These are phyloP conservation scores for Cladosporium sp. DNA, from an alignment of 2,329 filamentous ascomycete species.

Conservation along the genomic window DNA sequence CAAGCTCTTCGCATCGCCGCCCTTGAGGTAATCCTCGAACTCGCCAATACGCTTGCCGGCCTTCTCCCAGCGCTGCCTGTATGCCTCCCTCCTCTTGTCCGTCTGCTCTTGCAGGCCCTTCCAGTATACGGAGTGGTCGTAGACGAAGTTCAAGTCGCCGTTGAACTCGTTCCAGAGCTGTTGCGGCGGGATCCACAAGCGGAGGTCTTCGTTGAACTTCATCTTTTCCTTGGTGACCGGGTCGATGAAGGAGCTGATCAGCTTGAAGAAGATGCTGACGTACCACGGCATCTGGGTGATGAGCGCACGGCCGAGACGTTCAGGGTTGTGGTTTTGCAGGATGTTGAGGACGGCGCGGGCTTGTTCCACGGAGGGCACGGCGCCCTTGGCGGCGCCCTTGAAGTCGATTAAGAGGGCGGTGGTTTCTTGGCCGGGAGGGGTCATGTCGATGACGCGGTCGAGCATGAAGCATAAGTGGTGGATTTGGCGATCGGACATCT, in stretches of 20 bases:
- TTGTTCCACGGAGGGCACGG: conserved; percentile 74
- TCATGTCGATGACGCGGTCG: conserved; percentile 83
- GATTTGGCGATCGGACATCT: conserved; percentile 80
- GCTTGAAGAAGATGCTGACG: conserved; percentile 91
- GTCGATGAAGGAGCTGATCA: conserved; percentile 95
- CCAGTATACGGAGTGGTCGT: conserved; percentile 89
- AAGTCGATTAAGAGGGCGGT: conserved; percentile 90
- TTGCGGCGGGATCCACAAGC: conserved; percentile 73
- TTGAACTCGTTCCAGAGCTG: conserved; percentile 81
- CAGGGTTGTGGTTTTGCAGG: conserved; percentile 93
- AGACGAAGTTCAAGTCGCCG: conserved; percentile 84
- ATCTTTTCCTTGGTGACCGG: conserved; percentile 91
- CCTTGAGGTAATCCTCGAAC: conserved; percentile 82
- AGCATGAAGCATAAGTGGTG: conserved; percentile 96
- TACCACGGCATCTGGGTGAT: conserved; percentile 92
- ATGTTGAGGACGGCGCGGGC: conserved; percentile 86
- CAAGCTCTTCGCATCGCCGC: conserved; percentile 51
- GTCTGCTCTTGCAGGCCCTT: conserved; percentile 76
- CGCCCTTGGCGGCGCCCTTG: conserved; percentile 72
- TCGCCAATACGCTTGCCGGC: conserved; percentile 83
- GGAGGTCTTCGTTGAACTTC: conserved; percentile 94
- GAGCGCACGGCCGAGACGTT: conserved; percentile 83
- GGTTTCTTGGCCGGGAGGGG: conserved; percentile 84
- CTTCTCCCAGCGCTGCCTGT: conserved; percentile 71
- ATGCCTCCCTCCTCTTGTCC: conserved; percentile 63